Evolutionary conservation across 805 yeast genomes (phyloP).

Genomic region (Spathaspora boniae): DNA sequence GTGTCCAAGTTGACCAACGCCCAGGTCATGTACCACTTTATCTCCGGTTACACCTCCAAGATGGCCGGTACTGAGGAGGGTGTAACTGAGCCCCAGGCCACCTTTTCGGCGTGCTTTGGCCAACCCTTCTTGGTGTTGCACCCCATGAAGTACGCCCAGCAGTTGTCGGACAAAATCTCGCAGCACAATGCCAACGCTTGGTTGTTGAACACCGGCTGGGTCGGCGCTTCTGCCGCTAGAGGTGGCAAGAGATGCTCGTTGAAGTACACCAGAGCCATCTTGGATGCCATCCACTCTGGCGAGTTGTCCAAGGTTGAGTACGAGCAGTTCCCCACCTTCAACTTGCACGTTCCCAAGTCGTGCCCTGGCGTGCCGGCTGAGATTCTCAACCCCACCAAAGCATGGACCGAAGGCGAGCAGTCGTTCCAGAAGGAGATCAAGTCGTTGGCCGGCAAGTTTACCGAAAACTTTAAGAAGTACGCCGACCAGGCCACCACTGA

Average conservation of each 20-base stretch:
- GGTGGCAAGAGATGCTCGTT: slow-evolving; percentile 98
- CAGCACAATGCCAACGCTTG: slow-evolving; percentile 89
- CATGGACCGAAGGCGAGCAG: slow-evolving; percentile 57
- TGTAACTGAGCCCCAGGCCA: slow-evolving; percentile 96
- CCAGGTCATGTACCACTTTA: slow-evolving; percentile 98
- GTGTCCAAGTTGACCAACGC: slow-evolving; percentile 89
- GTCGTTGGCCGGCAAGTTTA: slow-evolving; percentile 71
- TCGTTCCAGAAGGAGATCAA: slow-evolving; percentile 40
- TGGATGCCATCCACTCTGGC: slow-evolving; percentile 93
- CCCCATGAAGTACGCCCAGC: slow-evolving; percentile 97
- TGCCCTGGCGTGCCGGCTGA: slow-evolving; percentile 81
- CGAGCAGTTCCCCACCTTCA: slow-evolving; percentile 83
- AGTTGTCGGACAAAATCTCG: slow-evolving; percentile 88
- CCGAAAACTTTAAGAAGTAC: slow-evolving; percentile 84
- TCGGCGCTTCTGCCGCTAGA: slow-evolving; percentile 84
- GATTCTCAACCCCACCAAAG: slow-evolving; percentile 79
- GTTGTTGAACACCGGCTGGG: slow-evolving; percentile 98
- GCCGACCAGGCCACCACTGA: slow-evolving; percentile 77
- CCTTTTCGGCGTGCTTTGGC: slow-evolving; percentile 98
- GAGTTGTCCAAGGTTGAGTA: slow-evolving; percentile 73
- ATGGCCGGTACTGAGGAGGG: slow-evolving; percentile 99
- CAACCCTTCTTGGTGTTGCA: slow-evolving; percentile 98
- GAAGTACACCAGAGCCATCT: slow-evolving; percentile 94
- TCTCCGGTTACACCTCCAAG: slow-evolving; percentile 97
- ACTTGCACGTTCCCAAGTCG: slow-evolving; percentile 79